Conservation (phyloP, 768 basidiomycete genomes). For the Hypholoma fasciculare region DNA sequence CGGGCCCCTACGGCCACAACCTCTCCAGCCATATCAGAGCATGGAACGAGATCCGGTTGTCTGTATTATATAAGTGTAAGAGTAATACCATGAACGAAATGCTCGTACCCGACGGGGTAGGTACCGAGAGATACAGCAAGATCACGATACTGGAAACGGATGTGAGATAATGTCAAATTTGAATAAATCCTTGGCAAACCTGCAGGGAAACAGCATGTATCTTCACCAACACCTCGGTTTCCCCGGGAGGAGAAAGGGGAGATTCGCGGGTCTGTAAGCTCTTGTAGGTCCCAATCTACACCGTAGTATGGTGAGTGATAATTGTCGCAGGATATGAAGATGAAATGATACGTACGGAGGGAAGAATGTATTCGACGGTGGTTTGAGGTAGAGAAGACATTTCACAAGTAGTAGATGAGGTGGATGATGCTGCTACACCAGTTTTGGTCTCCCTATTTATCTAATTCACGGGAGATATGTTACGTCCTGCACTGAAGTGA, state of each 20-base stretch:
- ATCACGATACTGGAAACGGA: constrained; percentile 45
- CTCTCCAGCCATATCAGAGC: constrained; percentile 60
- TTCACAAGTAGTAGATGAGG: too few relatives aligned
- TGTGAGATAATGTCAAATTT: neutral
- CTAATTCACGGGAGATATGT: too few relatives aligned
- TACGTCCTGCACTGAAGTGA: too few relatives aligned
- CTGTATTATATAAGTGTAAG: constrained; percentile 17
- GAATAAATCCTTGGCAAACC: constrained; percentile 20
- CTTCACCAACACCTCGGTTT: constrained; percentile 55
- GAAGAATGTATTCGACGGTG: neutral
- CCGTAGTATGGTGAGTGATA: neutral
- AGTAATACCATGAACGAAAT: neutral
- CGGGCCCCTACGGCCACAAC: constrained; percentile 46
- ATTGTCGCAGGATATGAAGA: neutral
- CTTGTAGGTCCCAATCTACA: constrained; percentile 21
- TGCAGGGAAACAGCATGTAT: constrained; percentile 58
- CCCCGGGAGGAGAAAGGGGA: constrained; percentile 30
- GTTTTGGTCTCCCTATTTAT: too few relatives aligned
- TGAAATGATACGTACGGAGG: neutral
- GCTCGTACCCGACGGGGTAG: constrained; percentile 35
- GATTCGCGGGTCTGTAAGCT: constrained; percentile 25
- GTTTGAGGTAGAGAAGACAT: neutral
- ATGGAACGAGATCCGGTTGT: constrained; percentile 30
- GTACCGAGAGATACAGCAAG: constrained; percentile 37
- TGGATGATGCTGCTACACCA: too few relatives aligned